Evolutionary conservation across 2,329 filamentous ascomycete genomes (phyloP), one percentile per base, ranked within the genome.

Genomic region (Trichophyton rubrum): DNA sequence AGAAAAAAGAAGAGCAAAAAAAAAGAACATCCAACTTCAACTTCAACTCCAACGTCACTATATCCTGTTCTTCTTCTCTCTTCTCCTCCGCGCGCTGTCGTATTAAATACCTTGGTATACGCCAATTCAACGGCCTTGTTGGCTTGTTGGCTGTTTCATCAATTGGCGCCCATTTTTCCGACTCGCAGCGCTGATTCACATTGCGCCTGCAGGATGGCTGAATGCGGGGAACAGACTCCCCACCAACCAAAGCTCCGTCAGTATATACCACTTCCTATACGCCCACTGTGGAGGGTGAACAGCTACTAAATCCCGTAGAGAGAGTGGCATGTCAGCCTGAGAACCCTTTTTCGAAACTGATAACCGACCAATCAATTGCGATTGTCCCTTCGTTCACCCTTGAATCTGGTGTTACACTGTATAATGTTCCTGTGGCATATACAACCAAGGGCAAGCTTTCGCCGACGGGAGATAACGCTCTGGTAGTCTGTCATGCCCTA

Each of bases 311-410:
- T 79, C 77, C 77, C 77, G 77, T 78, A 79, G 77, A 79, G 77
- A 79, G 72, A 73, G 70, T 75, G 72, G 72, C 71, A 63, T 69
- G 82, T 60, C 90, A 96, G 74, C 85, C 88, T 69, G 92, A 96
- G 77, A 99, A 97, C 76, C 92, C 91, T 33, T 97, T 91, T 72
- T 84, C 89, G 63, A 76, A 81, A 65, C 80, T 97, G 69, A 95
- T 99, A 59, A 86, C 90, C 59, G 87, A 96, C 68, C 93, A 97
- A 76, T 81, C 87, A 59, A 87, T 95, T 69, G 90, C 88, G 61
- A 83, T 93, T 63, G 83, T 99, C 60, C 92, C 93, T 1, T 85
- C 86, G 27, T 96, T 96, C 73, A 90, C 87, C 7, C 87, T 99
- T 66, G 93, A 99, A 74, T 97, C 91, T 1, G 93, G 93, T 56